Evolutionary conservation across 495 filamentous ascomycete genomes (phyloP), one percentile per base, ranked within the genome.

Genomic region (Evernia prunastri): DNA sequence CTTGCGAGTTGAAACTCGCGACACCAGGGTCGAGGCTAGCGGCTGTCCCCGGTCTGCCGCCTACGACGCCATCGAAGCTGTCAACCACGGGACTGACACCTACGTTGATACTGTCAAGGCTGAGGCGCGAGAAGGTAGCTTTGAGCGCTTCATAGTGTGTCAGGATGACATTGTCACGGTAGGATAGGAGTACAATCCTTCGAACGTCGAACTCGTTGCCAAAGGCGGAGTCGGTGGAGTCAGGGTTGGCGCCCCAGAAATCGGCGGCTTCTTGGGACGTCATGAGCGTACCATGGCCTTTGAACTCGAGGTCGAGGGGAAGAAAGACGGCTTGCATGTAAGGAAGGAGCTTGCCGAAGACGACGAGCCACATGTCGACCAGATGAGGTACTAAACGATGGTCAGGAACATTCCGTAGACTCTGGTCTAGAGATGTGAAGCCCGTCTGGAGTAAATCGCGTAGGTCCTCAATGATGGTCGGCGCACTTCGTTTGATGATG

Each of bases 271-370:
- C 89, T 2, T 86, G 83, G 0, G 81, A 64, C 4, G 81, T 83
- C 85, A 98, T 87, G 63, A 96, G 73, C 0, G 85, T 78, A 8
- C 94, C 94, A 47, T 80, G 80, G 37, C 94, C 93, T 61, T 89
- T 88, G 74, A 98, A 96, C 70, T 99, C 95, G 18, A 93, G 84
- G 69, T 99, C 94, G 17, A 99, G 77, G 0, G 94, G 95, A 4
- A 99, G 80, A 72, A 99, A 96, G 7, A 96, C 92, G 1, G 92
- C 93, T 77, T 99, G 95, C 63, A 97, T 87, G 72, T 96, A 99
- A 0, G 95, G 95, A 17, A 97, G 76, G 56, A 97, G 89, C 25
- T 81, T 89, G 11, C 90, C 89, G 69, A 96, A 97, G 3, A 95
- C 89, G 51, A 92, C 81, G 45, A 93, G 83, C 95, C 95, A 99